Base-by-base conservation (phyloP, 2,329 filamentous ascomycete genomes). In the Ilyonectria mors-panacis region DNA sequence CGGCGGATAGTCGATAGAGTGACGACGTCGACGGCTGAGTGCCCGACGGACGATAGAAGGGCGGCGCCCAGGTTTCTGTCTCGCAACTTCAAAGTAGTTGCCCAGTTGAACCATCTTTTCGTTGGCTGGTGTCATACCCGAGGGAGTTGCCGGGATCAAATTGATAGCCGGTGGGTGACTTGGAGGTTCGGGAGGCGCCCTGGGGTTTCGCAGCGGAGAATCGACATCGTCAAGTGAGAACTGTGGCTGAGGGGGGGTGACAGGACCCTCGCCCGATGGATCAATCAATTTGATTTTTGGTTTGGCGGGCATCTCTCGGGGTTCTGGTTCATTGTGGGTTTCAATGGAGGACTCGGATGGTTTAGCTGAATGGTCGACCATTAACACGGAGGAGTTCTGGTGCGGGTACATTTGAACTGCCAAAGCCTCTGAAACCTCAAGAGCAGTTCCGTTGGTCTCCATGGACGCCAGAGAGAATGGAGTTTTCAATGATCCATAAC, bases 81-180 rank as follows among this genome's bases (percentile, higher is more conserved):
- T 81, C 2, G 80, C 78, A 26, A 84, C 80, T 30, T 87, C 86
- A 58, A 86, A 86, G 57, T 86, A 87, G 67, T 87, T 89, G 1
- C 88, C 88, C 23, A 88, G 77, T 71, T 85, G 84, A 26, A 81
- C 81, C 62, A 85, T 81, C 72, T 84, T 86, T 68, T 90, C 88
- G 2, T 83, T 74, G 2, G 84, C 81, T 10, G 89, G 88, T 1
- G 88, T 90, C 48, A 87, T 74, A 2, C 86, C 89, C 2, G 88
- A 90, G 4, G 89, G 89, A 0, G 89, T 91, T 28, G 89, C 88
- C 0, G 89, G 89, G 37, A 89, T 91, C 66, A 91, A 88, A 63
- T 88, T 86, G 71, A 91, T 79, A n/a, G 77, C 76, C 4, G 80
- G 80, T 2, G 80, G 81, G 33, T 79, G 72, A 8, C 67, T 71